Evolutionary conservation across 768 basidiomycete genomes (phyloP).

Genomic region (Imleria badia): DNA sequence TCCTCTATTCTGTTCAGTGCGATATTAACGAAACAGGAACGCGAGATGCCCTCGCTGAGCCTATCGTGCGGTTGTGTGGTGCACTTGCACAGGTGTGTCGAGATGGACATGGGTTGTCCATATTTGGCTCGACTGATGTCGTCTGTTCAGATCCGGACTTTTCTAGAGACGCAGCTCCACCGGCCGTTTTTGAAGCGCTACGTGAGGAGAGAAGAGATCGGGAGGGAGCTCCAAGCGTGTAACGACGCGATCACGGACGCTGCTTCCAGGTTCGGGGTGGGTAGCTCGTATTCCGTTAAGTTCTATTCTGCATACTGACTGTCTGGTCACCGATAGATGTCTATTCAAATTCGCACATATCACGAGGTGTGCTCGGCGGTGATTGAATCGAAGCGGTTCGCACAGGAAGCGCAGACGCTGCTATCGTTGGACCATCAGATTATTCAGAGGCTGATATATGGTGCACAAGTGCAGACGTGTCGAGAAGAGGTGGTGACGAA

Average conservation of each 20-base stretch:
- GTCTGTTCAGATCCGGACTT: constrained; percentile 41
- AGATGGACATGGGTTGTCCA: background rate
- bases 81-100: constrained; percentile 46
- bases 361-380: constrained; percentile 46
- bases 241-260: constrained; percentile 55
- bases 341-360: constrained; percentile 54
- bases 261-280: constrained; percentile 24
- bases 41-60: constrained; percentile 45
- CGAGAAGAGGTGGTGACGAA: background rate
- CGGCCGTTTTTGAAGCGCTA: constrained; percentile 79
- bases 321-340: constrained; percentile 30
- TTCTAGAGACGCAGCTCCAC: constrained; percentile 59
- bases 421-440: constrained; percentile 19
- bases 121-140: background rate
- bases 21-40: constrained; percentile 62
- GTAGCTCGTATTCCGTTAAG: background rate
- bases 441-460: constrained; percentile 10
- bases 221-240: constrained; percentile 50
- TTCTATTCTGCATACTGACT: background rate
- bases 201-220: constrained; percentile 69
- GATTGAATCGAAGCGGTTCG: constrained; percentile 22
- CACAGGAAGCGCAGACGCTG: constrained; percentile 19
- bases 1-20: constrained; percentile 60
- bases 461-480: background rate
- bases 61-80: constrained; percentile 37